Percentiles rank a stretch among this genome's conserved stretches.
Evolutionary conservation across 1,139 yeast genomes (phyloP).

Genomic region (Zygotorulaspora mrakii): DNA sequence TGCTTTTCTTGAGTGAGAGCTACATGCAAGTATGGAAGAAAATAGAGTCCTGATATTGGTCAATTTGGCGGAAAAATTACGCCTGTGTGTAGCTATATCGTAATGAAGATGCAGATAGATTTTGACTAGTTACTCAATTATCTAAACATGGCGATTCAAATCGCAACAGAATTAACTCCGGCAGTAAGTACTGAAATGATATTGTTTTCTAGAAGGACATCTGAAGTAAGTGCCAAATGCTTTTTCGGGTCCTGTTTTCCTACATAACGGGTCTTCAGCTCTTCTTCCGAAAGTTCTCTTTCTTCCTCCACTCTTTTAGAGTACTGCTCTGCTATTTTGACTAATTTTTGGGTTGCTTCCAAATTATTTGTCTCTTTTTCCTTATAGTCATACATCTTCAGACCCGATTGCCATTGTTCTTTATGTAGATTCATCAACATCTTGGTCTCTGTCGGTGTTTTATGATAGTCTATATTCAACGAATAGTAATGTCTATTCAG

Average conservation of each 20-base stretch:
- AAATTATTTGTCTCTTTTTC: slow-evolving; percentile 74
- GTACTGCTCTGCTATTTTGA: slow-evolving; percentile 84
- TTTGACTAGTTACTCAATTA: background rate
- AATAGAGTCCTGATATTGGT: too few species aligned
- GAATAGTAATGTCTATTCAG: slow-evolving; percentile 96
- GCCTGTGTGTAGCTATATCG: too few species aligned
- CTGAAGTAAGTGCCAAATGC: slow-evolving; percentile 89
- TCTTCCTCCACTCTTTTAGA: slow-evolving; percentile 92
- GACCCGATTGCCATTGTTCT: slow-evolving; percentile 93
- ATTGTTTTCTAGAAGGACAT: slow-evolving; percentile 80
- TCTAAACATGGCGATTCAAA: slow-evolving; percentile 43
- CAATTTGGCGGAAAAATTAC: too few species aligned
- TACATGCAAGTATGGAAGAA: slow-evolving; percentile 62
- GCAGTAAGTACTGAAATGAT: slow-evolving; percentile 83
- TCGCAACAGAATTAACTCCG: slow-evolving; percentile 81
- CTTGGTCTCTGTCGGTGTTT: slow-evolving; percentile 87
- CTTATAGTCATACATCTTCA: slow-evolving; percentile 72
- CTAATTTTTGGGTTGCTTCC: slow-evolving; percentile 73
- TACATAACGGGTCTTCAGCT: slow-evolving; percentile 88
- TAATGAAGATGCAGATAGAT: background rate
- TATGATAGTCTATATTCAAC: slow-evolving; percentile 88
- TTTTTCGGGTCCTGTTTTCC: slow-evolving; percentile 99
- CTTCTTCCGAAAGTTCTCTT: slow-evolving; percentile 81
- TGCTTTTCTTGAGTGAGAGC: slow-evolving; percentile 59
- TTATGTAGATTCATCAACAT: slow-evolving; percentile 94